phyloP scores from a whole-genome alignment of 257 asterid species.

The Hygrophila difformis region DNA sequence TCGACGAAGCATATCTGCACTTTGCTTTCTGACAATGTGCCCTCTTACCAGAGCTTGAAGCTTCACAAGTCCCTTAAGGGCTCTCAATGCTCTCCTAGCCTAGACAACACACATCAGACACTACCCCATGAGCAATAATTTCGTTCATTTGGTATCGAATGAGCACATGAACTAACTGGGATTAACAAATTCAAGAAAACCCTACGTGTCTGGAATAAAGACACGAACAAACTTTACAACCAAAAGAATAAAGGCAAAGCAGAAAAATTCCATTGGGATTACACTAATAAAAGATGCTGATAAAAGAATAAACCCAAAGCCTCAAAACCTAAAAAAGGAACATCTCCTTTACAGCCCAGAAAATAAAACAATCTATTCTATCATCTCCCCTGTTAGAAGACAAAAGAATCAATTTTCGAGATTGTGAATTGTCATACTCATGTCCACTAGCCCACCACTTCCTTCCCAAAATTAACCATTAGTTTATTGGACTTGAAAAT shows the following conservation, averaged over 20 bases:
- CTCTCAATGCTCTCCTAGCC: slow-evolving; percentile 91
- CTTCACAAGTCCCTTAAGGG: slow-evolving; percentile 84
- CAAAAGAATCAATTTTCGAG: slow-evolving; percentile 22
- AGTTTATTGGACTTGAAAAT: too few species aligned
- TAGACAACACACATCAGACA: slow-evolving; percentile 18
- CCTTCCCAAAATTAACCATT: neutral
- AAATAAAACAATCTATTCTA: slow-evolving; percentile 12
- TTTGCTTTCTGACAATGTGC: slow-evolving; percentile 79
- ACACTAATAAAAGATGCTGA: slow-evolving; percentile 1
- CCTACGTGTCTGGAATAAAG: slow-evolving; percentile 4
- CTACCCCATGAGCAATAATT: neutral
- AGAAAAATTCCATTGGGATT: slow-evolving; percentile 8
- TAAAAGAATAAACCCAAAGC: neutral
- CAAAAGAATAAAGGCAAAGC: slow-evolving; percentile 1
- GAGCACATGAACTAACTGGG: too few species aligned
- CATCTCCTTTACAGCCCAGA: slow-evolving; percentile 16
- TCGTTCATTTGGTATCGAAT: neutral
- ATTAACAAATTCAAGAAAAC: neutral
- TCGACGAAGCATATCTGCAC: slow-evolving; percentile 81
- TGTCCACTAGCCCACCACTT: slow-evolving; percentile 24
- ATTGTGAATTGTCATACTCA: slow-evolving; percentile 35
- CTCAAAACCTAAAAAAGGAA: slow-evolving; percentile 5
- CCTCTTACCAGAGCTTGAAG: slow-evolving; percentile 96
- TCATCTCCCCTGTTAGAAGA: slow-evolving; percentile 13
- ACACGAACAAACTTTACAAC: slow-evolving; percentile 15